Percentiles rank a stretch among this genome's conserved stretches.
phyloP scores from a whole-genome alignment of 2,329 filamentous ascomycete genomes.

The Diplocarpon mali region DNA sequence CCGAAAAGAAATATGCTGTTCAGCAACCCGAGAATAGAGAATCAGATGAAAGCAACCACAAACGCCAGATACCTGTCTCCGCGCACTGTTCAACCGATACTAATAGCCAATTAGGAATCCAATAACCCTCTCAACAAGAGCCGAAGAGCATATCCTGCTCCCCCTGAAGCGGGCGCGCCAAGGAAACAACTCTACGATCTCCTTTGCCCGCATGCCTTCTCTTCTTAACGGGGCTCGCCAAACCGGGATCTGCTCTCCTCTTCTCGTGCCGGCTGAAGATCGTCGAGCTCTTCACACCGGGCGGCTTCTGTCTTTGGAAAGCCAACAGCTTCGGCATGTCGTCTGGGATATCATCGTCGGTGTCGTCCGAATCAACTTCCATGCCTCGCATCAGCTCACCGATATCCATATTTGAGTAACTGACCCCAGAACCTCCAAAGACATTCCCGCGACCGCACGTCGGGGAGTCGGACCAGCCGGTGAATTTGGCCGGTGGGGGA shows the following conservation, averaged over 20 bases:
- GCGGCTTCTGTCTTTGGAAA: not conserved
- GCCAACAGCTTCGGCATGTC: not conserved
- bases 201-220: not conserved
- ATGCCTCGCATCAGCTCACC: conserved; percentile 3
- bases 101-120: not conserved
- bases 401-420: conserved; percentile 2
- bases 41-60: too few relatives aligned
- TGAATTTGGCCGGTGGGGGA: not conserved
- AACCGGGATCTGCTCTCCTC: not conserved
- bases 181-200: not conserved
- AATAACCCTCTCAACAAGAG: not conserved
- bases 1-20: too few relatives aligned
- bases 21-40: too few relatives aligned
- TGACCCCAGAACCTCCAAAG: not conserved
- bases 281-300: not conserved
- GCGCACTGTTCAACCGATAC: not conserved
- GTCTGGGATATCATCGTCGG: not conserved
- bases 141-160: not conserved
- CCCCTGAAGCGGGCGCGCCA: not conserved
- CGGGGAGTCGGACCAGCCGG: not conserved
- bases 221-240: not conserved
- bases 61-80: too few relatives aligned
- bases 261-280: not conserved
- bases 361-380: conserved; percentile 2
- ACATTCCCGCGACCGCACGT: not conserved